Evolutionary conservation across 1,284 basidiomycete species (phyloP).

Genomic region (Melanopsichium pennsylvanicum): DNA sequence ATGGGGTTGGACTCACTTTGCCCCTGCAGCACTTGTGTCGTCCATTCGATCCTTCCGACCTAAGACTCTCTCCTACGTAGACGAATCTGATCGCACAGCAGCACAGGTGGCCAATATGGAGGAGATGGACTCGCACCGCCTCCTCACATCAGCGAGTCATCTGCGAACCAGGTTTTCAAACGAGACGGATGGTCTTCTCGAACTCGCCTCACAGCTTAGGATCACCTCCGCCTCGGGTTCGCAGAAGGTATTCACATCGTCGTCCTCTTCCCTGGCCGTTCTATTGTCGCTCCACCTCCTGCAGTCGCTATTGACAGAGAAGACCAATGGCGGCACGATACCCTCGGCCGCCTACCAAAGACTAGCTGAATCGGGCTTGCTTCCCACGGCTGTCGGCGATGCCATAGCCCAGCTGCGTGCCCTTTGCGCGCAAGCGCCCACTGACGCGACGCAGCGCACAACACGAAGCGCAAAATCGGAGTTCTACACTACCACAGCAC

Average conservation of each 20-base stretch:
- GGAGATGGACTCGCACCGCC: conserved; percentile 40
- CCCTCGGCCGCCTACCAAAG: conserved; percentile 17
- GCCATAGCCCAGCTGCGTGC: conserved; percentile 33
- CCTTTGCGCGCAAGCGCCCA: conserved; percentile 39
- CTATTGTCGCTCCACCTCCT: conserved; percentile 26
- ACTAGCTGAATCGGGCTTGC: conserved; percentile 32
- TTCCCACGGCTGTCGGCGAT: conserved; percentile 36
- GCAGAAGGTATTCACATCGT: conserved; percentile 3
- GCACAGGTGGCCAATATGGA: conserved; percentile 30
- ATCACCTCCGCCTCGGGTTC: neutral
- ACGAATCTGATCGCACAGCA: conserved; percentile 22
- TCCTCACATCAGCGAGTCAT: conserved; percentile 30
- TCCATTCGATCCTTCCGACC: conserved; percentile 23
- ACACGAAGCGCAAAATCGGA: conserved; percentile 24
- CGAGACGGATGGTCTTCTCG: conserved; percentile 38
- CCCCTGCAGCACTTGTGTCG: conserved; percentile 28
- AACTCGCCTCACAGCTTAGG: conserved; percentile 32
- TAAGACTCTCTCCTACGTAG: conserved; percentile 12
- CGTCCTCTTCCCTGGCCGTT: conserved; percentile 9
- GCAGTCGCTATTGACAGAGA: conserved; percentile 25
- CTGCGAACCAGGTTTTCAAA: conserved; percentile 36
- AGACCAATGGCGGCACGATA: neutral
- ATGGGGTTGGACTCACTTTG: conserved; percentile 28
- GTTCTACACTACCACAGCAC: conserved; percentile 27
- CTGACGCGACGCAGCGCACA: neutral